Evolutionary conservation across 805 yeast genomes (phyloP).

Genomic region (Nakazawaea holstii): DNA sequence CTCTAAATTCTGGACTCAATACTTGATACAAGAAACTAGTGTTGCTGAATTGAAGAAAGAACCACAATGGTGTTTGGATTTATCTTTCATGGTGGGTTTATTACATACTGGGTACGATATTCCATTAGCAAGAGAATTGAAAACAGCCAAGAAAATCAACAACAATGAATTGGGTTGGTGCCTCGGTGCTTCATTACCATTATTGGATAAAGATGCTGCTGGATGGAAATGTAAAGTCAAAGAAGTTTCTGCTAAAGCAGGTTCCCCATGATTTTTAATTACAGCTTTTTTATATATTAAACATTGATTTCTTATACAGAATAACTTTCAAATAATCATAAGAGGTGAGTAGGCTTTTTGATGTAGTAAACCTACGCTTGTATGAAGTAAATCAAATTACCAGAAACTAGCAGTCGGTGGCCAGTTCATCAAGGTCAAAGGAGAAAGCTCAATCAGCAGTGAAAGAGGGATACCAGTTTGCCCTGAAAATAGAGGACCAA

Average conservation of each 20-base stretch:
- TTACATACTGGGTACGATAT: slow-evolving; percentile 96
- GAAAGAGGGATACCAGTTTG: no score
- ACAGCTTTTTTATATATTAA: background rate
- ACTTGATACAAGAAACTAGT: slow-evolving; percentile 63
- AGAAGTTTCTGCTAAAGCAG: slow-evolving; percentile 14
- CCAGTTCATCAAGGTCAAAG: no score
- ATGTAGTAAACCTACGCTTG: no score
- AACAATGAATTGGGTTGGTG: slow-evolving; percentile 98
- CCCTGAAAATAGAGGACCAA: no score
- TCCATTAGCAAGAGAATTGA: slow-evolving; percentile 82
- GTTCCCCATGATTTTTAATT: background rate
- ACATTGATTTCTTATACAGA: no score
- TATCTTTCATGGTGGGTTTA: slow-evolving; percentile 84
- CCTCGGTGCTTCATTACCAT: slow-evolving; percentile 92
- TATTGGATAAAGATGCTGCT: slow-evolving; percentile 54
- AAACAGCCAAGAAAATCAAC: slow-evolving; percentile 85
- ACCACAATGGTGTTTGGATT: slow-evolving; percentile 93
- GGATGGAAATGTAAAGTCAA: slow-evolving; percentile 67
- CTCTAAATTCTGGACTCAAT: slow-evolving; percentile 61
- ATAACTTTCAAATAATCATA: no score
- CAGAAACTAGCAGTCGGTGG: no score
- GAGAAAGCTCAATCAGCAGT: no score
- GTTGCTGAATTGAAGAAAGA: slow-evolving; percentile 62
- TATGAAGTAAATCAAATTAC: no score
- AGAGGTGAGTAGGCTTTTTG: no score